These are phyloP conservation scores for Coemansia javaensis DNA, from an alignment of 192 early-diverging fungal genomes.

Conservation along the genomic window DNA sequence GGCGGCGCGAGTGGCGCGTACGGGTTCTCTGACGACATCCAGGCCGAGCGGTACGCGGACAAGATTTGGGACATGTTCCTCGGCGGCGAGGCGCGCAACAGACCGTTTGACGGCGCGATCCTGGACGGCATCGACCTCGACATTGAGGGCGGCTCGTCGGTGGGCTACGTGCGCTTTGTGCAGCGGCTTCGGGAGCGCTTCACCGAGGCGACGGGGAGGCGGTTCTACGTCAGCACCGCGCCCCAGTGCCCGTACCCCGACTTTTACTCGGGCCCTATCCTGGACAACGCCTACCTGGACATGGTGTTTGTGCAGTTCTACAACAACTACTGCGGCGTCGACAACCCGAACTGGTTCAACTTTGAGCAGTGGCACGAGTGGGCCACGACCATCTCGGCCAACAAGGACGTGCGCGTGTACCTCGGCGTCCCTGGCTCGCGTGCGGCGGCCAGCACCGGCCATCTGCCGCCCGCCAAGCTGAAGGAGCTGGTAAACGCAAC, in stretches of 20 bases:
- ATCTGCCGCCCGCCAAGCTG: conserved; percentile 48
- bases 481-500: conserved; percentile 49
- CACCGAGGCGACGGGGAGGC: conserved; percentile 36
- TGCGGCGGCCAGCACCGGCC: conserved; percentile 56
- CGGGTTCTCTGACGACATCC: conserved; percentile 54
- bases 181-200: conserved; percentile 53
- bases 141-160: conserved; percentile 60
- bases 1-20: conserved; percentile 65
- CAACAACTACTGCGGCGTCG: conserved; percentile 71
- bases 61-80: conserved; percentile 75
- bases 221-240: conserved; percentile 61
- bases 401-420: conserved; percentile 59
- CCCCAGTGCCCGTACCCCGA: conserved; percentile 74
- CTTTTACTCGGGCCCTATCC: conserved; percentile 55
- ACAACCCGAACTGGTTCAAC: conserved; percentile 60
- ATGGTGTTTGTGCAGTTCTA: conserved; percentile 79
- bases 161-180: conserved; percentile 60
- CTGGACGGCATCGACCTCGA: conserved; percentile 73
- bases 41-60: conserved; percentile 59
- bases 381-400: conserved; percentile 54
- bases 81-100: conserved; percentile 53
- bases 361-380: conserved; percentile 70
- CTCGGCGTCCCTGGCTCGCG: conserved; percentile 61
- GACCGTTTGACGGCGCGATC: conserved; percentile 65
- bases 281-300: conserved; percentile 60